Conservation (phyloP, 345 rosid genomes). For the Chamaenerion angustifolium region DNA sequence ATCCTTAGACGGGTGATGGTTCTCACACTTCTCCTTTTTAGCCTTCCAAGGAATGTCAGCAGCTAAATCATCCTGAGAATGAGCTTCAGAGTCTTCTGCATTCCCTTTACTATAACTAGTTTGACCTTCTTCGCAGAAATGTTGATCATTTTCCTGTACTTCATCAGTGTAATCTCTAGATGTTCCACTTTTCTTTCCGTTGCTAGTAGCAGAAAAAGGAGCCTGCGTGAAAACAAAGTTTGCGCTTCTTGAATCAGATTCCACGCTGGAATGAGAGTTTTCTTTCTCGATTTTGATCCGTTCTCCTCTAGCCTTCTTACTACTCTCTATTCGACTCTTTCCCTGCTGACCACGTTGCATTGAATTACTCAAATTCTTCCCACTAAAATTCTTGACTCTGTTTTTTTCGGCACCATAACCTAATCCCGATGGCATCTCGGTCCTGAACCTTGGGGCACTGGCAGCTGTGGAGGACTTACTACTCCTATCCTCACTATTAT, state of each 20-base stretch:
- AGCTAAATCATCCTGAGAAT: slow-evolving; percentile 29
- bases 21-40: slow-evolving; percentile 27
- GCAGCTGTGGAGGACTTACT: slow-evolving; percentile 78
- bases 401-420: slow-evolving; percentile 29
- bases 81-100: slow-evolving; percentile 22
- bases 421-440: slow-evolving; percentile 23
- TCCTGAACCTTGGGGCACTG: slow-evolving; percentile 37
- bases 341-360: slow-evolving; percentile 35
- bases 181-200: slow-evolving; percentile 35
- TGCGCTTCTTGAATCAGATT: slow-evolving; percentile 82
- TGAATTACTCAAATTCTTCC: slow-evolving; percentile 25
- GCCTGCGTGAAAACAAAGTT: slow-evolving; percentile 70
- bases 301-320: slow-evolving; percentile 74
- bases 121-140: slow-evolving; percentile 26
- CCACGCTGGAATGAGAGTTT: slow-evolving; percentile 76
- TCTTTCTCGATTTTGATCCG: slow-evolving; percentile 65
- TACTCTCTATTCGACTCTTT: slow-evolving; percentile 34
- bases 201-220: slow-evolving; percentile 29
- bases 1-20: slow-evolving; percentile 20
- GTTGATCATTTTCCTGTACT: slow-evolving; percentile 22
- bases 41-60: slow-evolving; percentile 29
- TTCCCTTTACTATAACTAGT: slow-evolving; percentile 25
- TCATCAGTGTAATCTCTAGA: slow-evolving; percentile 27
- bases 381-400: slow-evolving; percentile 28
- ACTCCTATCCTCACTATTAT: slow-evolving; percentile 54